These are phyloP conservation scores for Heracleum sosnowskyi DNA, from an alignment of 129 eudicot genomes.

Conservation along the genomic window DNA sequence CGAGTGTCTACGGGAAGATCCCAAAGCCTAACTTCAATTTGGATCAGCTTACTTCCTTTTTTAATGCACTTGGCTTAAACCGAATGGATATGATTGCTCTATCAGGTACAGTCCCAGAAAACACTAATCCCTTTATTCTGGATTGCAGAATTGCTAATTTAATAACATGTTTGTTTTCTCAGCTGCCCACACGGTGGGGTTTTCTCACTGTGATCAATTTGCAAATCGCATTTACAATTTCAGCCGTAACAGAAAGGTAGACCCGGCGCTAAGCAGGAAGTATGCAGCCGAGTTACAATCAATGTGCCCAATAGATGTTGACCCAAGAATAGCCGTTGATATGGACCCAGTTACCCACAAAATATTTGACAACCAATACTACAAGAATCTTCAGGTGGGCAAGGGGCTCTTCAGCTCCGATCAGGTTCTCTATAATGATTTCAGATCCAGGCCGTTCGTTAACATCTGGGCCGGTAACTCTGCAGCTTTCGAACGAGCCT, in stretches of 20 bases:
- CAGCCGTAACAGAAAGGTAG: constrained; percentile 40
- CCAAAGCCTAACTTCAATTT: constrained; percentile 65
- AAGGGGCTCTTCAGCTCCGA: constrained; percentile 86
- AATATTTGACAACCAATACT: constrained; percentile 67
- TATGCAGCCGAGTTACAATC: constrained; percentile 57
- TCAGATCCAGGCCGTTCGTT: constrained; percentile 53
- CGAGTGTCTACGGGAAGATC: constrained; percentile 62
- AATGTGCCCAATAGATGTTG: constrained; percentile 66
- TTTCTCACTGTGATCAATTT: constrained; percentile 75
- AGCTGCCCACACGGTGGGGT: constrained; percentile 87
- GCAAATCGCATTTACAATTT: constrained; percentile 75
- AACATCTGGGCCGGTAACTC: constrained; percentile 43
- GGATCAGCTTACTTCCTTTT: constrained; percentile 58
- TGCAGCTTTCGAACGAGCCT: constrained; percentile 44
- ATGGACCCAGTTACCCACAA: constrained; percentile 75
- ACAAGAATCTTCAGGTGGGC: constrained; percentile 51
- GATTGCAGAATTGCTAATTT: neutral
- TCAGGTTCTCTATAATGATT: constrained; percentile 66
- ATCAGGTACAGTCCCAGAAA: constrained; percentile 40
- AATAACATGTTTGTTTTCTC: constrained; percentile 4
- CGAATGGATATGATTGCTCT: constrained; percentile 84
- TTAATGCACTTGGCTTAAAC: constrained; percentile 51
- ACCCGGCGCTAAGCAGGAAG: constrained; percentile 55
- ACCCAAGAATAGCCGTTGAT: constrained; percentile 59
- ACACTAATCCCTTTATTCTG: neutral